Percentiles rank a stretch among this genome's conserved stretches.
These are phyloP conservation scores for Stemphylium lycopersici DNA, from an alignment of 2,329 filamentous ascomycete species.

Conservation along the genomic window DNA sequence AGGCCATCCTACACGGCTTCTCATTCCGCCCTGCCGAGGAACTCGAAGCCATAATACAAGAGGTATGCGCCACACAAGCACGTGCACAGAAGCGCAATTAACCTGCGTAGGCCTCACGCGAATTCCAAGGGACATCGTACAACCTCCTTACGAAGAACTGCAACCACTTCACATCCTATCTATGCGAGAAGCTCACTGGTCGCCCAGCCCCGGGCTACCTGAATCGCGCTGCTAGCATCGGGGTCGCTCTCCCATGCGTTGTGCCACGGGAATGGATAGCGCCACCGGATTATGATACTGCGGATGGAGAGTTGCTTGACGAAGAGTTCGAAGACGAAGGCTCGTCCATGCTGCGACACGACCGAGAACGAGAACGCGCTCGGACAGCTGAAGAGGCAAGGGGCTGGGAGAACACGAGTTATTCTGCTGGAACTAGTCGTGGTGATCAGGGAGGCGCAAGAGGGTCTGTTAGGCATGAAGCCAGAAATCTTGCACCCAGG, in stretches of 20 bases:
- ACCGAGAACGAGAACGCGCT: slow-evolving; percentile 38
- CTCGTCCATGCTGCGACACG: slow-evolving; percentile 63
- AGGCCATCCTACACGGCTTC: slow-evolving; percentile 79
- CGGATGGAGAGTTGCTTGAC: slow-evolving; percentile 72
- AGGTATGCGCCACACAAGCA: slow-evolving; percentile 32
- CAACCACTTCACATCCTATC: slow-evolving; percentile 83
- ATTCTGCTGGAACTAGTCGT: slow-evolving; percentile 40
- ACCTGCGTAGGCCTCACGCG: slow-evolving; percentile 63
- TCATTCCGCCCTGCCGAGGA: slow-evolving; percentile 72
- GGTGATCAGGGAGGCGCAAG: slow-evolving; percentile 43
- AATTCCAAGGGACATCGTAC: slow-evolving; percentile 77
- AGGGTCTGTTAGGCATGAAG: slow-evolving; percentile 38
- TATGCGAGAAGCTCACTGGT: slow-evolving; percentile 75
- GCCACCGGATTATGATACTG: slow-evolving; percentile 75
- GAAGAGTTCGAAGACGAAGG: slow-evolving; percentile 62
- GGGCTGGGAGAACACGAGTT: slow-evolving; percentile 37
- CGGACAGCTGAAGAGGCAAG: slow-evolving; percentile 35
- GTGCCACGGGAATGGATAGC: slow-evolving; percentile 83
- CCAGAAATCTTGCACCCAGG: slow-evolving; percentile 41
- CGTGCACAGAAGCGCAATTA: slow-evolving; percentile 7
- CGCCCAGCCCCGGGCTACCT: slow-evolving; percentile 75
- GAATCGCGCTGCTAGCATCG: slow-evolving; percentile 83
- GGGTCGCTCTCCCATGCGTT: slow-evolving; percentile 79
- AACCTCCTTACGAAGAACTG: slow-evolving; percentile 85
- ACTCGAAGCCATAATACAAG: slow-evolving; percentile 72